Evolutionary conservation across 192 early-diverging fungal species (phyloP), one percentile per base, ranked within the genome.

Genomic region (Coemansia sp.): DNA sequence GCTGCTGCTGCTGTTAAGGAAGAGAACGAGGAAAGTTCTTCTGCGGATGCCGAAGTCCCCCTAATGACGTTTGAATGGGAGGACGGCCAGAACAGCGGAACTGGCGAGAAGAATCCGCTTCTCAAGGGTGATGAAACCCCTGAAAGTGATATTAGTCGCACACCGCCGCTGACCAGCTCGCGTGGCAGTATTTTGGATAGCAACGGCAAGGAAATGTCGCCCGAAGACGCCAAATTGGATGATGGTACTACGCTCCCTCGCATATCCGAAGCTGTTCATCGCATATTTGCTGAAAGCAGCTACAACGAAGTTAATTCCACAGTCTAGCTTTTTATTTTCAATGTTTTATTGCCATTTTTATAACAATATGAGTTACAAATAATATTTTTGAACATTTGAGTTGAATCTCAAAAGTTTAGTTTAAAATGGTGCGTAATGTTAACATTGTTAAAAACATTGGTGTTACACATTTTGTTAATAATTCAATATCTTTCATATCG

Each of bases 51-150:
- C 3, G 77, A 80, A 35, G 77, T 71, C 8, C 71, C 71, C 14
- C 65, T 80, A 10, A 80, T 80, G 16, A 64, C 64, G 24, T 74
- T 80, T 27, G 77, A 70, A 26, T 54, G 53, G 53, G 55, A 71
- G 62, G 53, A 54, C 29, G 26, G 29, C 11, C 53, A 54, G 27
- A 26, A 54, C 27, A 29, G 53, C 27, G 29, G 2, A 29, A n/a
- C n/a, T 29, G 26, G 53, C 23, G 53, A 54, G n/a, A 54, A 29
- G 12, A 27, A 10, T 2, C 53, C 53, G 27, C 27, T 54, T 5
- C 26, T 54, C 13, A 49, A 62, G 8, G 51, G 37, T 0, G 61
- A 45, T 13, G 41, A 10, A 18, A 39, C 9, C 16, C 18, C 37
- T 6, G 50, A 26, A 27, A 37, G 18, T 29, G 51, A 52, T 10